A percentile compares a stretch with the other conserved stretches of the same genome.
Conservation (phyloP, 768 basidiomycete species). For the Amanita exitialis region DNA sequence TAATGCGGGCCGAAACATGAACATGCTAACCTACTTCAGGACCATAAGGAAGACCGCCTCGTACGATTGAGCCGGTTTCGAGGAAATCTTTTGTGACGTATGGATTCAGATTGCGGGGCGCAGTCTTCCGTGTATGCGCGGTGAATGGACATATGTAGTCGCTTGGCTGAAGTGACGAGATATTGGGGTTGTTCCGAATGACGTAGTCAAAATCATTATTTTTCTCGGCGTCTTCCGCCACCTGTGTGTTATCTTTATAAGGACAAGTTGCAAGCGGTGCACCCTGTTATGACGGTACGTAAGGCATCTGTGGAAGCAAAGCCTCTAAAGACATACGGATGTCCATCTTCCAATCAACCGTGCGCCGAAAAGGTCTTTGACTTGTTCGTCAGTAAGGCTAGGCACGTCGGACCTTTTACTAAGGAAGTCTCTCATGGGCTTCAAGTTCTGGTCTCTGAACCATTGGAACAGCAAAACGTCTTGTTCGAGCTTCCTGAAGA, state of each 20-base stretch:
- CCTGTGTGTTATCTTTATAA: not conserved
- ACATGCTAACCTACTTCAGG: not conserved
- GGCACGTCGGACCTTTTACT: not conserved
- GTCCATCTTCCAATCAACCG: not conserved
- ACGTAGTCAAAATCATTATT: not conserved
- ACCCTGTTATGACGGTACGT: not conserved
- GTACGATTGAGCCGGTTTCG: no score
- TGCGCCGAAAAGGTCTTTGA: not conserved
- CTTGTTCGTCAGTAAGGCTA: not conserved
- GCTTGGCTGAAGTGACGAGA: no score
- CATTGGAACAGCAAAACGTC: constrained; percentile 15
- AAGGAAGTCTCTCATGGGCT: not conserved
- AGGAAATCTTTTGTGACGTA: no score
- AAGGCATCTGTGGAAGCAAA: not conserved
- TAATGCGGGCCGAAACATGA: no score
- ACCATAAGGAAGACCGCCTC: not conserved
- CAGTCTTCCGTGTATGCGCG: not conserved
- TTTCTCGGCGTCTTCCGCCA: not conserved
- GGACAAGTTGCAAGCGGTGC: not conserved
- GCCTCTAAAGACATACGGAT: not conserved
- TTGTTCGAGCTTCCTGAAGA: constrained; percentile 24
- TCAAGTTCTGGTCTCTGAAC: not conserved
- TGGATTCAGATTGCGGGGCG: not conserved
- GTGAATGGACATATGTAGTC: not conserved
- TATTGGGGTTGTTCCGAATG: not conserved